A percentile compares a stretch with the other conserved stretches of the same genome.
Evolutionary conservation across 2,329 filamentous ascomycete genomes (phyloP).

Genomic region (Verticillium dahliae): DNA sequence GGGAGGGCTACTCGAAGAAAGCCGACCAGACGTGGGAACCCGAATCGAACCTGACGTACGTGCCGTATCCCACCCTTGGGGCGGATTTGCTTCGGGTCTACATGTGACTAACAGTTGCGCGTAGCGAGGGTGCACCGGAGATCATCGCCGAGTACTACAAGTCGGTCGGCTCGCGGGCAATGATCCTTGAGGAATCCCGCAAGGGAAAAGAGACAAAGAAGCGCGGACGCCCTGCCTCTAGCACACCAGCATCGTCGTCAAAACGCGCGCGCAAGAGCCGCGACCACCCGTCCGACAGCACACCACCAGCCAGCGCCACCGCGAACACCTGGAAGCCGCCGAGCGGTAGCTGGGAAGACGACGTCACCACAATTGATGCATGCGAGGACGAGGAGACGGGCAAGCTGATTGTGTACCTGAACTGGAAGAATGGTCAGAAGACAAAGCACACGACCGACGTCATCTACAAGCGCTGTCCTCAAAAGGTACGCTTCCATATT

Average conservation of each 20-base stretch:
- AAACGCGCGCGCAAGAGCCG: conserved; percentile 43
- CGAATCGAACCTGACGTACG: conserved; percentile 60
- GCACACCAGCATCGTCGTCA: conserved; percentile 25
- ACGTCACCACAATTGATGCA: conserved; percentile 64
- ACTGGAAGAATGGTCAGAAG: conserved; percentile 69
- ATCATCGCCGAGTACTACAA: conserved; percentile 60
- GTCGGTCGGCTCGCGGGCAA: conserved; percentile 56
- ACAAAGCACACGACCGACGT: conserved; percentile 64
- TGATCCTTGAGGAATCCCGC: conserved; percentile 43
- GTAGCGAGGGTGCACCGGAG: conserved; percentile 49
- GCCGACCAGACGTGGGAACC: conserved; percentile 74
- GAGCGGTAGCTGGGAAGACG: conserved; percentile 69
- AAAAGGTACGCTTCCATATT: conserved; percentile 50
- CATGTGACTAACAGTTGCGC: background rate
- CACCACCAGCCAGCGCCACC: conserved; percentile 38
- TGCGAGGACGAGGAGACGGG: conserved; percentile 58
- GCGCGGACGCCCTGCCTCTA: conserved; percentile 39
- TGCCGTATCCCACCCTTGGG: background rate
- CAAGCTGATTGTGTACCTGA: conserved; percentile 60
- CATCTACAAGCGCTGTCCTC: conserved; percentile 70
- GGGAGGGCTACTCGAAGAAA: conserved; percentile 69
- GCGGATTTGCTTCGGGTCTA: background rate
- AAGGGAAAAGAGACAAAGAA: conserved; percentile 49
- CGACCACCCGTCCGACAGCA: conserved; percentile 40
- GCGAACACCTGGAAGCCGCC: conserved; percentile 57